Evolutionary conservation across 495 filamentous ascomycete genomes (phyloP), one percentile per base, ranked within the genome.

Genomic region (Penicillium coprophilum): DNA sequence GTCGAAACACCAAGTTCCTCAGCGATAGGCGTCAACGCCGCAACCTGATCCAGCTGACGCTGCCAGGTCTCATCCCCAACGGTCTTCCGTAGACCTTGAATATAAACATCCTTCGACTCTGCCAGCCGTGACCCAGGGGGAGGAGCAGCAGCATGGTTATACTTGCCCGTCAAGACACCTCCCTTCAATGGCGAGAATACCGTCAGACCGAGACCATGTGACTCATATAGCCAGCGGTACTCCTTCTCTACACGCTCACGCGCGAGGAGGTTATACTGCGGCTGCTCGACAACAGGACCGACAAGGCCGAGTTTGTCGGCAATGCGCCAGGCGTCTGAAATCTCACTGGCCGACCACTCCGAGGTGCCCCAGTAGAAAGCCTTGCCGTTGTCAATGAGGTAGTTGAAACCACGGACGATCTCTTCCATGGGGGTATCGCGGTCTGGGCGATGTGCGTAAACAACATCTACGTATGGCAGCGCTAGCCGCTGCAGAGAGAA

Each of bases 331-430:
- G 91, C 91, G 55, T 87, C 79, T 8, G 82, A 80, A 64, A 96
- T 93, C 75, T 96, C 89, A 49, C 82, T 84, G 8, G 91, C 89
- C 54, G 78, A 80, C 91, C 91, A 95, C 76, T 93, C 89, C 0
- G 87, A 90, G 1, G 91, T 95, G 31, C 91, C 91, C 91, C 91
- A 96, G 80, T 95, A 94, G 67, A 94, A 87, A 21, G 87, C 85
- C 75, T 91, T 87, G 40, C 90, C 87, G 44, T 80, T 80, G 69
- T 86, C 77, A 61, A 96, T 91, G 30, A 87, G 71, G 66, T 90
- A 81, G 71, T 92, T 93, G 79, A 95, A 95, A 43, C 79, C 91
- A 53, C 90, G 84, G 34, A 95, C 91, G 34, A 84, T 83, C 71
- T 96, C 91, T 67, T 92, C 88, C 79, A 95, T 93, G 3, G 91